A percentile compares a stretch with the other conserved stretches of the same genome.
Evolutionary conservation across 768 basidiomycete species (phyloP).

Genomic region (Hypholoma sublateritium): DNA sequence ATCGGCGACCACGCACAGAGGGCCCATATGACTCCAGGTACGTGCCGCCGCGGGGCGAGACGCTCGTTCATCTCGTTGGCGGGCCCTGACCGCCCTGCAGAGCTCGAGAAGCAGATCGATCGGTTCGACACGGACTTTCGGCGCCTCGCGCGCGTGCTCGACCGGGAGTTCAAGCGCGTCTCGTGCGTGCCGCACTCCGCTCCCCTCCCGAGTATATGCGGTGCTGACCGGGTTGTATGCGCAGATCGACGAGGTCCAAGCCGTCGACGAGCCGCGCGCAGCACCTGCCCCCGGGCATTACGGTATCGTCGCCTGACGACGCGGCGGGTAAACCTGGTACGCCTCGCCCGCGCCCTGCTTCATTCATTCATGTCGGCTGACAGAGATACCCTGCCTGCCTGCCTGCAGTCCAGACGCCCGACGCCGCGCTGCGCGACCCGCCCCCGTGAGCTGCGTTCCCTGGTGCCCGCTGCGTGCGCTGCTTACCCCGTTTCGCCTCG

Average conservation of each 20-base stretch:
- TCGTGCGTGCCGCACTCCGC: slow-evolving; percentile 27
- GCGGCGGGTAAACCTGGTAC: slow-evolving; percentile 13
- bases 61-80: not conserved
- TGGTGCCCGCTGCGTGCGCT: slow-evolving; percentile 4
- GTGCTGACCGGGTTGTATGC: not conserved
- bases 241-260: not conserved
- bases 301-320: slow-evolving; percentile 17
- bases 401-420: not conserved
- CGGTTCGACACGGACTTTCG: slow-evolving; percentile 44
- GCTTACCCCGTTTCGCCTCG: slow-evolving; percentile 7
- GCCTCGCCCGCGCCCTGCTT: not conserved
- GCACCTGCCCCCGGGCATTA: slow-evolving; percentile 16
- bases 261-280: not conserved
- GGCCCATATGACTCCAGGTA: slow-evolving; percentile 21
- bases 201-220: not conserved
- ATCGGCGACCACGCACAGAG: slow-evolving; percentile 15
- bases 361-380: not conserved
- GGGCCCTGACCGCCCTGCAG: slow-evolving; percentile 11
- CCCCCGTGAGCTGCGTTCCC: slow-evolving; percentile 22
- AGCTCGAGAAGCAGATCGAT: slow-evolving; percentile 28
- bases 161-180: slow-evolving; percentile 40
- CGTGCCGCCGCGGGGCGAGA: not conserved
- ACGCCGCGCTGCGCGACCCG: slow-evolving; percentile 22
- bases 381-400: not conserved
- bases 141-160: slow-evolving; percentile 37